Conservation (phyloP, 2,329 filamentous ascomycete genomes). For the Aspergillus awamori region DNA sequence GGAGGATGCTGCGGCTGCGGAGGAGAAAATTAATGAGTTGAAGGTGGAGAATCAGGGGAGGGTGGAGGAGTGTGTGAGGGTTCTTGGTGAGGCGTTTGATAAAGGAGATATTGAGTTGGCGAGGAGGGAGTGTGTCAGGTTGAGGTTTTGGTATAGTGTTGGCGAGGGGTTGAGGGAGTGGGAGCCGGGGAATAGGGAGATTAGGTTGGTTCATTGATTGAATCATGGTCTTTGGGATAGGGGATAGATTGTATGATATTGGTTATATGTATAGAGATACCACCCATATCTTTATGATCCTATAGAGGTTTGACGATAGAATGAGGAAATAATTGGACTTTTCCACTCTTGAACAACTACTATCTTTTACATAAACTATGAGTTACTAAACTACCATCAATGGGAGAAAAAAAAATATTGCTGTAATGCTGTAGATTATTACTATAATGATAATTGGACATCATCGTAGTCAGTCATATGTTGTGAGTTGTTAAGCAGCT, state of each 20-base stretch:
- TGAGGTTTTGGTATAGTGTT: conserved; percentile 92
- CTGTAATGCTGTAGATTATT: too few relatives aligned
- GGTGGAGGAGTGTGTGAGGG: conserved; percentile 64
- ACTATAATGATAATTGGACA: not conserved
- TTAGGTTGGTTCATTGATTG: conserved; percentile 58
- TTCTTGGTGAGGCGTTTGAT: conserved; percentile 67
- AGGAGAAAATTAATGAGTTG: conserved; percentile 67
- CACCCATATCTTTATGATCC: not conserved
- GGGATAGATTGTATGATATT: not conserved
- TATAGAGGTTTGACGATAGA: not conserved
- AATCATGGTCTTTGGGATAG: not conserved
- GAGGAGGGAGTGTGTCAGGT: conserved; percentile 69
- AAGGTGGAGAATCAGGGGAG: conserved; percentile 68
- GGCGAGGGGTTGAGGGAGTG: conserved; percentile 77
- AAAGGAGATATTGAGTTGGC: conserved; percentile 68
- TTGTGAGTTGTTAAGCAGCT: not conserved
- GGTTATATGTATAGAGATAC: not conserved
- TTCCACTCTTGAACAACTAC: not conserved
- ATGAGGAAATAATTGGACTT: too few relatives aligned
- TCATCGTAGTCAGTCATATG: not conserved
- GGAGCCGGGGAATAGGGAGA: conserved; percentile 71
- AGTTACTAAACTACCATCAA: too few relatives aligned
- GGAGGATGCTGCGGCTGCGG: conserved; percentile 46
- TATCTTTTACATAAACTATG: not conserved
- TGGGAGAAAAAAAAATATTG: too few relatives aligned